Evolutionary conservation across 768 basidiomycete genomes (phyloP), one percentile per base, ranked within the genome.

Genomic region (Phaffia australis): DNA sequence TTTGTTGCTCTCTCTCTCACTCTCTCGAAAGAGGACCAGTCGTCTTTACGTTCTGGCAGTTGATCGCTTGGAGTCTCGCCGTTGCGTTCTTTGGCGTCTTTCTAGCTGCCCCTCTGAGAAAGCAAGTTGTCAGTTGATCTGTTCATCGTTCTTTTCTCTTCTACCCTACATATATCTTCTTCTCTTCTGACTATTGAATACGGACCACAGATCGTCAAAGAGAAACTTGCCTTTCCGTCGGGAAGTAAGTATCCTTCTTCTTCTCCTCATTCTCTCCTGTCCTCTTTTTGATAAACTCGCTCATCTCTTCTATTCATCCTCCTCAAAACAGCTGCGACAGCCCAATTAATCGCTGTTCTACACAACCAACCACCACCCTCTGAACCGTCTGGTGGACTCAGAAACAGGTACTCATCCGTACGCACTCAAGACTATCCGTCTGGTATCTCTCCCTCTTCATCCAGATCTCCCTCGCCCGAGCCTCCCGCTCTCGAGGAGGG

Each of bases 81-180:
- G 82, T 94, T 30, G 93, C 93, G 4, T 98, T 92, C 79, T 98
- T 97, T 77, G 94, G 93, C 5, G 93, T 97, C n/a, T 94, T 97
- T 76, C 80, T 98, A 51, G 94, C 94, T 1, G 90, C 92, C 19
- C 94, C 93, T 8, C 82, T 98, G 32, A 84, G 94, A 56, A 88
- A 89, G 74, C 92, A 95, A 84, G 91, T 94, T 72, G 89, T 91
- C 70, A 35, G 86, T 79, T 35, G 55, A 49, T 32, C 27, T 29
- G 14, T 46, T 0, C 51, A 9, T 2, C 15, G 14, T 23, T 15
- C 14, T 42, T 35, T 27, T 35, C 23, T 9, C 30, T 65, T 18
- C 21, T 19, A 23, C 61, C 16, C n/a, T 49, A 18, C 27, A 16
- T 18, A 23, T 27, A 35, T 25, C 48, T 29, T n/a, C 21, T 42